These are phyloP conservation scores for Solanum appendiculatum DNA, from an alignment of 257 asterid genomes.

Conservation along the genomic window DNA sequence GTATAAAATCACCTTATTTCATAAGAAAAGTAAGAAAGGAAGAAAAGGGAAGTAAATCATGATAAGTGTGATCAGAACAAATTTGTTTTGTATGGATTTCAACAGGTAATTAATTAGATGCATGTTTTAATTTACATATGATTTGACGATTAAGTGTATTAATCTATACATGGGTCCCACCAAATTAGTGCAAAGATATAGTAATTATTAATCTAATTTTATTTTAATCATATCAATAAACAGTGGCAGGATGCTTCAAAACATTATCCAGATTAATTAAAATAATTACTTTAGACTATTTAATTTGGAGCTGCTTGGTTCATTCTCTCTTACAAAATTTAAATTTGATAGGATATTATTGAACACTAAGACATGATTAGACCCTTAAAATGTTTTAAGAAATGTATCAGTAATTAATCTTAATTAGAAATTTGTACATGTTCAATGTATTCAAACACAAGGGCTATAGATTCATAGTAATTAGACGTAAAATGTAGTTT, in stretches of 20 bases:
- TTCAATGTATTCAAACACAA: neutral
- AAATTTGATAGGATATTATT: conserved; percentile 2
- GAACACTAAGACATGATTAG: neutral
- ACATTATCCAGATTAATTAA: neutral
- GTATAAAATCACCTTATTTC: neutral
- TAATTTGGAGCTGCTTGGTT: neutral
- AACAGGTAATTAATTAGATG: neutral
- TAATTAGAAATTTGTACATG: neutral
- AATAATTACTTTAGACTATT: neutral
- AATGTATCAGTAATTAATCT: neutral
- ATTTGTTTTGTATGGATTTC: neutral
- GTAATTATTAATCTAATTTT: neutral
- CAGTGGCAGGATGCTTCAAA: neutral
- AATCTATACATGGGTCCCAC: neutral
- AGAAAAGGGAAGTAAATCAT: neutral
- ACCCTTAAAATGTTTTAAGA: neutral
- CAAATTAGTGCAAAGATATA: neutral
- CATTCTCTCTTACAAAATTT: conserved; percentile 4
- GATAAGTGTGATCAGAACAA: too few species aligned
- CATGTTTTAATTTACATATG: neutral
- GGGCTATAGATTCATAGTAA: neutral
- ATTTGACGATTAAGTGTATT: neutral
- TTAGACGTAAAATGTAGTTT: neutral
- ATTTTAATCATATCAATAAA: neutral
- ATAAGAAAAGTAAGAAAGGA: too few species aligned